Conservation (phyloP, 2,329 filamentous ascomycete genomes). For the Clarireedia monteithiana region DNA sequence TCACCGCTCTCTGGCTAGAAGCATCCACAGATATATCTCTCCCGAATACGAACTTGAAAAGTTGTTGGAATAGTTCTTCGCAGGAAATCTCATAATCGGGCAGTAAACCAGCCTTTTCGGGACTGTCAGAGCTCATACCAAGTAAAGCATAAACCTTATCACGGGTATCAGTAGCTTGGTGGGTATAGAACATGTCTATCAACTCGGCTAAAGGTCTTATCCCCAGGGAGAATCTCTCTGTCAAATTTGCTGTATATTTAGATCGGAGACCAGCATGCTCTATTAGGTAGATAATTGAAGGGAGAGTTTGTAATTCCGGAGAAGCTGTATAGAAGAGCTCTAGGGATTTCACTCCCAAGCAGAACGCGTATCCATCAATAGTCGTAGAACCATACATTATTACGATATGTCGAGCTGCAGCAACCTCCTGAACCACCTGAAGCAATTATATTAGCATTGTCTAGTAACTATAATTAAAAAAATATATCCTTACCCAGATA, state of each 20-base stretch:
- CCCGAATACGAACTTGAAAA: background rate
- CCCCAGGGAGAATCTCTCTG: too few species aligned
- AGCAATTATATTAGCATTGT: background rate
- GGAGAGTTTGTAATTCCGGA: background rate
- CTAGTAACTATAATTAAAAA: too few species aligned
- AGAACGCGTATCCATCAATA: background rate
- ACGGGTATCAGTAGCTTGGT: background rate
- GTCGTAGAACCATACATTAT: background rate
- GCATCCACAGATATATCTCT: background rate
- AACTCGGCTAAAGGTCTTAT: background rate
- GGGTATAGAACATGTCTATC: background rate
- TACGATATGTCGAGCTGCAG: background rate
- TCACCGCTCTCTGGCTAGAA: background rate
- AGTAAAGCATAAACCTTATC: background rate
- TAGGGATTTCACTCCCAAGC: background rate
- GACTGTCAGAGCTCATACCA: background rate
- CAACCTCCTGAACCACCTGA: background rate
- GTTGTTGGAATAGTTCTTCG: background rate
- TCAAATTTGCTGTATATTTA: background rate
- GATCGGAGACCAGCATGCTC: background rate
- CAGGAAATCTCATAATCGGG: background rate
- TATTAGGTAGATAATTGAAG: background rate
- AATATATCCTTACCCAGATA: conserved; percentile 10
- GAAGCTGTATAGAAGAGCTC: background rate
- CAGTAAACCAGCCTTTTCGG: background rate